A percentile compares a stretch with the other conserved stretches of the same genome.
Conservation (phyloP, 78 protist genomes). For the Bodo saltans region DNA sequence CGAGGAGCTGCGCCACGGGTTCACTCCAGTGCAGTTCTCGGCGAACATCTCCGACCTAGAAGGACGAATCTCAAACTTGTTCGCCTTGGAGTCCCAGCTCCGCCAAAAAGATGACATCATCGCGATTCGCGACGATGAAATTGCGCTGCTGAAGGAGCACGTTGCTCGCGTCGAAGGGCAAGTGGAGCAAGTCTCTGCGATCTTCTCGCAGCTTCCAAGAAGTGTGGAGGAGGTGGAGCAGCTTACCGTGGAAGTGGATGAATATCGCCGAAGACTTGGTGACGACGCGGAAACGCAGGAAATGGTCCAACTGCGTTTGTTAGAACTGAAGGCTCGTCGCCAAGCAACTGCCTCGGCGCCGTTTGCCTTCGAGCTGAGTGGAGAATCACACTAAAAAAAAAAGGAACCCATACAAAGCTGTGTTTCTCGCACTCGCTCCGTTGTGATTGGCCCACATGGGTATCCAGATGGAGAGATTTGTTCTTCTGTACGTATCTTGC, state of each 20-base stretch:
- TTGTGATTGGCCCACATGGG: too few species aligned
- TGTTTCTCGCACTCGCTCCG: too few species aligned
- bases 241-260: background rate
- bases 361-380: too few species aligned
- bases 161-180: slow-evolving; percentile 5
- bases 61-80: slow-evolving; percentile 5
- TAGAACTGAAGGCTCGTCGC: slow-evolving; percentile 21
- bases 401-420: too few species aligned
- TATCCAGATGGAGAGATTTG: too few species aligned
- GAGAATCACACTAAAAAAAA: too few species aligned
- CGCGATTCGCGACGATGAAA: slow-evolving; percentile 20
- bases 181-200: slow-evolving; percentile 3
- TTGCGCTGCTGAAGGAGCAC: background rate
- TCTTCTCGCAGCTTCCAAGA: slow-evolving; percentile 16
- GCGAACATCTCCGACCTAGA: slow-evolving; percentile 5
- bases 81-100: slow-evolving; percentile 14
- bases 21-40: background rate
- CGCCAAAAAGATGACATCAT: slow-evolving; percentile 19
- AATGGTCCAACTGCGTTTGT: background rate
- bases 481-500: too few species aligned
- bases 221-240: slow-evolving; percentile 17
- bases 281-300: slow-evolving; percentile 17
- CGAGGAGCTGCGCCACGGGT: slow-evolving; percentile 3
- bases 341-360: slow-evolving; percentile 33
- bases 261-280: background rate